phyloP scores from a whole-genome alignment of 148 eudicot species.

The Heliamphora exappendiculata region DNA sequence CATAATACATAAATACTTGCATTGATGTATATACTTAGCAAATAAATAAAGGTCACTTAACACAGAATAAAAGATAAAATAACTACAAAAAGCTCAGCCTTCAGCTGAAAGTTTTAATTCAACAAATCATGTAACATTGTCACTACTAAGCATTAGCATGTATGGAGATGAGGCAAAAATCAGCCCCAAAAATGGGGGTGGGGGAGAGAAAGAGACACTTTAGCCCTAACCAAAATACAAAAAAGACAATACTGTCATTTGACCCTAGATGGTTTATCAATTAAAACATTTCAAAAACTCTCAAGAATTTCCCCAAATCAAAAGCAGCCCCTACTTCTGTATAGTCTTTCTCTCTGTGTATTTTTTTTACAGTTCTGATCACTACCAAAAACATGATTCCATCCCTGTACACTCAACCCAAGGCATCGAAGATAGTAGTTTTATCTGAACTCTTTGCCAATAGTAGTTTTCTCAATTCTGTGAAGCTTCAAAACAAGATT shows the following conservation, averaged over 20 bases:
- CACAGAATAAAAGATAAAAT: neutral
- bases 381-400: neutral
- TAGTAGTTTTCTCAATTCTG: neutral
- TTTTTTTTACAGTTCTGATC: neutral
- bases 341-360: neutral
- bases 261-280: neutral
- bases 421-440: neutral
- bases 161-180: neutral
- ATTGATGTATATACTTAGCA: no score
- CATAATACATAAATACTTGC: no score
- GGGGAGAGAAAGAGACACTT: no score
- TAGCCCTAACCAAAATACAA: neutral
- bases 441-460: no score
- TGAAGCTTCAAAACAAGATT: neutral
- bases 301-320: neutral
- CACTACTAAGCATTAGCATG: neutral
- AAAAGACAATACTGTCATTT: neutral
- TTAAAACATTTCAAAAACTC: neutral
- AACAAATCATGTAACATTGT: neutral
- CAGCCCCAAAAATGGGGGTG: no score
- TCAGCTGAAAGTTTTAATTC: neutral
- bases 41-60: no score
- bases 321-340: neutral
- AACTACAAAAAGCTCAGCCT: neutral
- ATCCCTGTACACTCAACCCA: slow-evolving; percentile 8